Conservation (phyloP, 2,329 filamentous ascomycete species). For the Myriosclerotinia scirpicola region DNA sequence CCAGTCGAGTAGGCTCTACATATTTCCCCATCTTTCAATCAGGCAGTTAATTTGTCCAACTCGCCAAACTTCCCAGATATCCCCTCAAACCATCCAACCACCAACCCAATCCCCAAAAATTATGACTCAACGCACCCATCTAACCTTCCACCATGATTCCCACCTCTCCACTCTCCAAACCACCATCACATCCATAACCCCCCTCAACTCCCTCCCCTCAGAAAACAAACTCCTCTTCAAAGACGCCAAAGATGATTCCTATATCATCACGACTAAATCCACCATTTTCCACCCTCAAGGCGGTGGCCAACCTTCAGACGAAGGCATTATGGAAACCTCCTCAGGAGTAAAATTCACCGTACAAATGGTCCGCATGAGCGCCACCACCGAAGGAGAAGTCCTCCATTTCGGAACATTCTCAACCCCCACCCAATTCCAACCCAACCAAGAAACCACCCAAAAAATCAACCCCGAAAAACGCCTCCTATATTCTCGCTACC, state of each 20-base stretch:
- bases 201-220: constrained; percentile 29
- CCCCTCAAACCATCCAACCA: not conserved
- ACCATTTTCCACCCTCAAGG: constrained; percentile 79
- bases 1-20: not conserved
- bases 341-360: constrained; percentile 49
- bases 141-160: constrained; percentile 28
- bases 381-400: constrained; percentile 51
- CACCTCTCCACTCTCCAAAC: constrained; percentile 25
- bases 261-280: constrained; percentile 58
- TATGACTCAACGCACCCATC: constrained; percentile 20
- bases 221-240: constrained; percentile 54
- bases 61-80: not conserved
- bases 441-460: constrained; percentile 53
- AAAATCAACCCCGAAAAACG: constrained; percentile 61
- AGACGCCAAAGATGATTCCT: constrained; percentile 49
- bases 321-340: constrained; percentile 52
- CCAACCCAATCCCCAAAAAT: not conserved
- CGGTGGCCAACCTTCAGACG: constrained; percentile 70
- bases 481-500: constrained; percentile 63
- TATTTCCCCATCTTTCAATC: not conserved
- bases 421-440: constrained; percentile 41
- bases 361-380: constrained; percentile 56
- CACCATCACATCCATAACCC: constrained; percentile 27
- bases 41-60: not conserved
- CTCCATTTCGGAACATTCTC: constrained; percentile 65